Evolutionary conservation across 2,329 filamentous ascomycete genomes (phyloP).

Genomic region (Ophiostoma sp.): DNA sequence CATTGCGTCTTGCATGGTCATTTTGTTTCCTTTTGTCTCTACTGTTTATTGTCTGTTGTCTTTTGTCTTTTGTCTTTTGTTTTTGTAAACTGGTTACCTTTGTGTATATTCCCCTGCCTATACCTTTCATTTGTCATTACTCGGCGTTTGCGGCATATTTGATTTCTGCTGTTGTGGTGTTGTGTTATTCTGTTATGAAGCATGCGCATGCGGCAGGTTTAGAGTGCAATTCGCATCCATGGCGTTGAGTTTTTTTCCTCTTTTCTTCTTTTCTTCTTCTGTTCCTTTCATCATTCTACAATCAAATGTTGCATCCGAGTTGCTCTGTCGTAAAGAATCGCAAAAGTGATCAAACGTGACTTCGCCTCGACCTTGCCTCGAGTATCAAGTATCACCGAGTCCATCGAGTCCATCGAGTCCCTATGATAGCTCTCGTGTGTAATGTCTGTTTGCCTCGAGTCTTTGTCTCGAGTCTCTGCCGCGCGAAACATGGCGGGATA

Average conservation of each 20-base stretch:
- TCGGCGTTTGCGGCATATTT: neutral
- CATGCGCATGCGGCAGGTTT: neutral
- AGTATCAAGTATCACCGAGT: neutral
- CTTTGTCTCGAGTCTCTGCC: neutral
- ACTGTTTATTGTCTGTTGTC: too few relatives aligned
- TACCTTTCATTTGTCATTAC: slow-evolving; percentile 4
- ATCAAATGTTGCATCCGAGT: neutral
- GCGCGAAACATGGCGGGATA: neutral
- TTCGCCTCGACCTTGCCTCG: neutral
- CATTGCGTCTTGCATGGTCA: neutral
- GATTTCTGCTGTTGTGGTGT: neutral
- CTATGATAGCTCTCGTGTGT: neutral
- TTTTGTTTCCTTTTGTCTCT: neutral
- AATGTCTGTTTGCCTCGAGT: neutral
- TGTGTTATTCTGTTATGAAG: neutral
- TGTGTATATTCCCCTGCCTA: slow-evolving; percentile 6
- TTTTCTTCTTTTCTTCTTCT: neutral
- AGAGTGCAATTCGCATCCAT: neutral
- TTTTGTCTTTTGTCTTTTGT: too few relatives aligned
- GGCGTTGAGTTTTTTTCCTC: neutral
- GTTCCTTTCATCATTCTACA: neutral
- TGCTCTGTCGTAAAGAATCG: too few relatives aligned
- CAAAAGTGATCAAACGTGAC: neutral
- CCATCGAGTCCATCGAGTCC: neutral
- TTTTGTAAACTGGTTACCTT: neutral